phyloP scores from a whole-genome alignment of 441 rosid species.

The Populus hybrid region DNA sequence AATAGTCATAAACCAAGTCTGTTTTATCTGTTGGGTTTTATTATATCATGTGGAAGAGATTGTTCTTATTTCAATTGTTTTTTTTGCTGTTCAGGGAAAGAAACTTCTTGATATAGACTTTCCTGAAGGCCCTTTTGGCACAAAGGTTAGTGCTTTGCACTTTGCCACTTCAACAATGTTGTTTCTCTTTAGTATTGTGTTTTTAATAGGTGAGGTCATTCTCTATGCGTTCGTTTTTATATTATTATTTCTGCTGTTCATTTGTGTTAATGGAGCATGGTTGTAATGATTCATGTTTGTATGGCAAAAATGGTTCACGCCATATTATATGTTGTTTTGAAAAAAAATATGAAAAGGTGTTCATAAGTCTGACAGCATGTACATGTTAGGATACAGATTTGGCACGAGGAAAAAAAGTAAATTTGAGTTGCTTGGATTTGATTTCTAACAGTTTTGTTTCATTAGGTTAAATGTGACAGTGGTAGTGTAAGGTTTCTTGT shows the following conservation, averaged over 20 bases:
- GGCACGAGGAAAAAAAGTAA: background rate
- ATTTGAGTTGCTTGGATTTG: background rate
- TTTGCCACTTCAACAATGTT: background rate
- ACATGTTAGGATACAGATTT: background rate
- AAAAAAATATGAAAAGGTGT: background rate
- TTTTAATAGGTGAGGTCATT: background rate
- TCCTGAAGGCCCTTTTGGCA: constrained; percentile 85
- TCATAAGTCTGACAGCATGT: background rate
- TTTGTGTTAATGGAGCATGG: background rate
- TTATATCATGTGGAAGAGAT: background rate
- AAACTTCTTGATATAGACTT: constrained; percentile 57
- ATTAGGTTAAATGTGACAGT: background rate
- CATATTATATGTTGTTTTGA: background rate
- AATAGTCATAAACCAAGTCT: background rate
- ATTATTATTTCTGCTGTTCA: background rate
- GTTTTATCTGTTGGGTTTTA: background rate
- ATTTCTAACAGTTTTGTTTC: background rate
- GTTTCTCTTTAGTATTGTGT: background rate
- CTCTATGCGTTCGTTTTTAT: background rate
- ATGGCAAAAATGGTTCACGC: background rate
- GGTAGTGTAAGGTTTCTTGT: background rate
- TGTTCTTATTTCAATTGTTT: constrained; percentile 15
- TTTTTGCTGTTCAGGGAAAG: constrained; percentile 50
- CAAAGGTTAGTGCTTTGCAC: constrained; percentile 30
- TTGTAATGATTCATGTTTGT: too few species aligned